Conservation (phyloP, 345 rosid genomes). For the Eucalyptus curtisii region DNA sequence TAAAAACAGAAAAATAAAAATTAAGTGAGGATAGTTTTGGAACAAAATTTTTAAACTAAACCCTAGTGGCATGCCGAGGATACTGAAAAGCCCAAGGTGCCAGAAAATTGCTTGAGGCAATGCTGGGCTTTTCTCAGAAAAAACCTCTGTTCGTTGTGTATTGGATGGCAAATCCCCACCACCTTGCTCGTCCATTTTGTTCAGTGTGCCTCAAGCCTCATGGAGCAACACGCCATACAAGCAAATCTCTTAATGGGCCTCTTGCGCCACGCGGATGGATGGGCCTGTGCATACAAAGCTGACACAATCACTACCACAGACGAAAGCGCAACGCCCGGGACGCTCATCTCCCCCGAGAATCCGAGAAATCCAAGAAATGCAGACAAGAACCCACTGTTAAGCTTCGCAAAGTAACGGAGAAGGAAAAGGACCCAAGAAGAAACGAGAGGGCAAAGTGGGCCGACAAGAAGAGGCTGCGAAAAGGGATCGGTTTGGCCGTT, state of each 20-base stretch:
- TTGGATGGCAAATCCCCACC: not conserved
- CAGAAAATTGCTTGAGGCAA: not conserved
- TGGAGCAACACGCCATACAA: not conserved
- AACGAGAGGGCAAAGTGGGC: not conserved
- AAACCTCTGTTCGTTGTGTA: not conserved
- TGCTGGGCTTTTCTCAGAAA: not conserved
- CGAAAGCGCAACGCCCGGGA: not conserved
- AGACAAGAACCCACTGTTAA: not conserved
- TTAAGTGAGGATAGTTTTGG: too few species aligned
- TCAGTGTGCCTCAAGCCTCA: not conserved
- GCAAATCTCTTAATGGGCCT: not conserved
- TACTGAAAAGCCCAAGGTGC: not conserved
- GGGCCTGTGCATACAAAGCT: not conserved
- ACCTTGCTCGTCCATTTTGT: not conserved
- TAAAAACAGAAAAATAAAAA: too few species aligned
- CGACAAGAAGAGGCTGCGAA: too few species aligned
- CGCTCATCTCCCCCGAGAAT: not conserved
- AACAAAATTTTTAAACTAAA: too few species aligned
- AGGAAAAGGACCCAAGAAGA: not conserved
- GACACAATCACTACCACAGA: not conserved
- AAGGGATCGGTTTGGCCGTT: too few species aligned
- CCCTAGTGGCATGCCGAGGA: too few species aligned
- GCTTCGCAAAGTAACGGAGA: not conserved
- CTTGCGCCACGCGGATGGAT: not conserved
- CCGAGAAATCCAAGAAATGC: not conserved